Conservation (phyloP, 169 alveolate genomes). For the Plasmodium coatneyi region DNA sequence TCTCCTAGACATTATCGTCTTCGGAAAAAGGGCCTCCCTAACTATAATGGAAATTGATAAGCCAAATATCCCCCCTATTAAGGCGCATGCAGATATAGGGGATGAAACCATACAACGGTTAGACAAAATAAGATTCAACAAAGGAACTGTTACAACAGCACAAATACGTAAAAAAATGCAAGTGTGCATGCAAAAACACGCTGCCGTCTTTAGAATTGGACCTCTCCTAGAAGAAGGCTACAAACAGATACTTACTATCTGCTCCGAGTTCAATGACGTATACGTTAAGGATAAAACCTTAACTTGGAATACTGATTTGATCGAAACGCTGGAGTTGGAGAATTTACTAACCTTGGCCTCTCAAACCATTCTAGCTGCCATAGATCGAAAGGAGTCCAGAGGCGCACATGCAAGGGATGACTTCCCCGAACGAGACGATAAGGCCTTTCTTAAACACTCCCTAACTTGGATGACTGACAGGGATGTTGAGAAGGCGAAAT, state of each 20-base stretch:
- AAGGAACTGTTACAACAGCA: slow-evolving; percentile 78
- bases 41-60: slow-evolving; percentile 90
- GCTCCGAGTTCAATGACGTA: slow-evolving; percentile 88
- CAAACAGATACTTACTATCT: slow-evolving; percentile 85
- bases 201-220: slow-evolving; percentile 96
- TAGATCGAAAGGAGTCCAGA: slow-evolving; percentile 95
- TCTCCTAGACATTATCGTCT: slow-evolving; percentile 96
- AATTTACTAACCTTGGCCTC: slow-evolving; percentile 92
- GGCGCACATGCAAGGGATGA: slow-evolving; percentile 99
- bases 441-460: slow-evolving; percentile 96
- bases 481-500: slow-evolving; percentile 83
- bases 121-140: slow-evolving; percentile 54
- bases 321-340: slow-evolving; percentile 96
- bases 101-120: slow-evolving; percentile 54
- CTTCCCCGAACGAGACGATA: slow-evolving; percentile 96
- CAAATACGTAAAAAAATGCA: slow-evolving; percentile 82
- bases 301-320: slow-evolving; percentile 96
- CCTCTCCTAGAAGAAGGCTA: slow-evolving; percentile 91
- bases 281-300: slow-evolving; percentile 90
- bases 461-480: slow-evolving; percentile 87
- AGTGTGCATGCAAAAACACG: slow-evolving; percentile 95
- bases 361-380: slow-evolving; percentile 95
- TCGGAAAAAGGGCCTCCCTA: slow-evolving; percentile 97
- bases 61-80: slow-evolving; percentile 83
- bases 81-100: slow-evolving; percentile 45